phyloP scores from a whole-genome alignment of 225 moss, liverwort and hornwort species.

The Physcomitrellopsis africana region DNA sequence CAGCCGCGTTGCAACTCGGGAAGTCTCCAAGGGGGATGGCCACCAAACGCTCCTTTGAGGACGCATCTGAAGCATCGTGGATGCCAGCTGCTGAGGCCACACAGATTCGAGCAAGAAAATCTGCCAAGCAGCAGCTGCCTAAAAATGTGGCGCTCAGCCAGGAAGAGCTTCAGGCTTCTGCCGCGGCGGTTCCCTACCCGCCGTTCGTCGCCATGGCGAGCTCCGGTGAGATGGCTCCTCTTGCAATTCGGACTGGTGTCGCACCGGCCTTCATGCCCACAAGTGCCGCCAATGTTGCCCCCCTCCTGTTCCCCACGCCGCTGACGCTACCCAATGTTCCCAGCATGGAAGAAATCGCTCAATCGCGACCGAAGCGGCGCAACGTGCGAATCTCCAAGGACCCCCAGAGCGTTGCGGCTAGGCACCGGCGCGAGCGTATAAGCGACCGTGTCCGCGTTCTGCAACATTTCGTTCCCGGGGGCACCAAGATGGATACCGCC shows the following conservation, averaged over 20 bases:
- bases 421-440: conserved; percentile 77
- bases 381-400: conserved; percentile 89
- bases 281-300: conserved; percentile 6
- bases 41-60: conserved; percentile 7
- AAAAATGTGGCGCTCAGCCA: neutral
- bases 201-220: conserved; percentile 40
- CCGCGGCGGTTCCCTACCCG: conserved; percentile 10
- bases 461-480: conserved; percentile 84
- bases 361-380: conserved; percentile 75
- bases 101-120: neutral
- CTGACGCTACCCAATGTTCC: conserved; percentile 43
- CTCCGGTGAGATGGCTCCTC: neutral
- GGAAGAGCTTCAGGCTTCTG: conserved; percentile 18
- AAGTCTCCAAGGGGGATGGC: conserved; percentile 12
- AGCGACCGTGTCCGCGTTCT: conserved; percentile 81
- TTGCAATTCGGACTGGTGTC: too few relatives aligned
- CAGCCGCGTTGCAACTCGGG: conserved; percentile 37
- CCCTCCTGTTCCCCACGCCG: conserved; percentile 42
- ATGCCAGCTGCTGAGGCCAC: neutral
- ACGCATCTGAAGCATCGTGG: conserved; percentile 13
- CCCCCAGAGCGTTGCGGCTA: conserved; percentile 85
- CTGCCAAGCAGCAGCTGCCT: neutral
- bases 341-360: conserved; percentile 60
- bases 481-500: conserved; percentile 90
- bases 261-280: conserved; percentile 20